Evolutionary conservation across 169 alveolate species (phyloP), one percentile per base, ranked within the genome.

Genomic region (Eimeria zaria): DNA sequence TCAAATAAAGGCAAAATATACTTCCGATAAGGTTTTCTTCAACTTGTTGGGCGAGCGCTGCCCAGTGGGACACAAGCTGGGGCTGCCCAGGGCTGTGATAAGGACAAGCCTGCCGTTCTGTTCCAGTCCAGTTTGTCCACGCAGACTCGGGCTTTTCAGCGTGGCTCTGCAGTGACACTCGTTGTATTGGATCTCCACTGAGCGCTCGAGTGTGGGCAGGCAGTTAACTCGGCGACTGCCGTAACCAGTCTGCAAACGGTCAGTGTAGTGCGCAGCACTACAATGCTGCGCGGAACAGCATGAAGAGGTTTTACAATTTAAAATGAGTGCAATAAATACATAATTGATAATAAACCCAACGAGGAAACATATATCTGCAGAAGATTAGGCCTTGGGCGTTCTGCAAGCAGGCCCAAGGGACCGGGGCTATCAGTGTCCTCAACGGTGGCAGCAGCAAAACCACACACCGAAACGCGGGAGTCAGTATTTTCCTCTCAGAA

Each of bases 21-120:
- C 12, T 1, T 36, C 51, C 51, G 51, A 30, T 20, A 14, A 33
- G 80, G n/a, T 11, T 18, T 24, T 69, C 27, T 69, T 27, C 11
- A 1, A 30, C 48, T 11, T 69, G 80, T 11, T 69, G 80, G 14
- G 51, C n/a, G 46, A 12, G 80, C n/a, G 80, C 48, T 69, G 80
- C 48, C 80, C 80, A 69, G 18, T 69, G 80, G 80, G 80, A 69
- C 80, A 24, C 16, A 46, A 69, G 80, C 80, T 69, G 80, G 80
- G 80, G 80, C 80, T 69, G 80, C 51, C 8, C 12, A 69, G 51
- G n/a, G 36, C 80, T 36, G n/a, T 11, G 51, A 12, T 69, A 69
- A 69, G 80, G 24, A 12, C 46, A 60, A 69, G 51, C 51, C 51
- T 9, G 9, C n/a, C 30, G 24, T 33, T 69, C 80, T 0, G 51